Evolutionary conservation across 2,329 filamentous ascomycete species (phyloP), one percentile per base, ranked within the genome.

Genomic region (Phialemoniopsis sp.): DNA sequence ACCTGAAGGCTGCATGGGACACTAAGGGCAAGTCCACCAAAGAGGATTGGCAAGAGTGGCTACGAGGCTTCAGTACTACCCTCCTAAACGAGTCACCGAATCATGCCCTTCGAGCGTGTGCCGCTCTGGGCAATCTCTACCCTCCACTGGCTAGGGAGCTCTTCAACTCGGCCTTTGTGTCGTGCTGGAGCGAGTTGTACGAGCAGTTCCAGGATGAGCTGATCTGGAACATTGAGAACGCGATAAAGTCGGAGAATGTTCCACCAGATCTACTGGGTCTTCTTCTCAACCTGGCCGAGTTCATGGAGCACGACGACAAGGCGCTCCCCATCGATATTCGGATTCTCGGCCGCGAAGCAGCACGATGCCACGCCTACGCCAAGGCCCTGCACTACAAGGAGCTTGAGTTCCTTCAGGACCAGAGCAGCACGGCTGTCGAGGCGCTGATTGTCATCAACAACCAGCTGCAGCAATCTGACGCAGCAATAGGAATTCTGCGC

Each of bases 271-370:
- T 99, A 48, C 72, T 98, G 8, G 91, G 95, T 44, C 85, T 96
- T 36, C 72, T 99, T 19, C 79, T 99, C 36, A 98, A 98, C 55
- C 75, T 99, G 37, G 93, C 93, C 16, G 93, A 99, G 59, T 99
- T 98, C 61, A 99, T 99, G 93, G 93, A 99, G 59, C 93, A 98
- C 56, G 94, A 98, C 53, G 93, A 99, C 60, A 98, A 98, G 62
- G 91, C 94, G 13, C 70, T 99, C 38, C 93, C 93, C 2, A 98
- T 99, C 46, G 94, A 99, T 57, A 96, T 99, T 47, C 77, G 93
- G 36, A 89, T 93, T 9, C 76, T 98, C 10, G 94, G 94, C 26
- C 86, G 91, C 57, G 95, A 97, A 60, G 93, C 93, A 36, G 91
- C 87, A 15, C 91, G 94, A 53, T 98, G 94, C 51, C 93, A 99